phyloP scores from a whole-genome alignment of 2,329 filamentous ascomycete species.

The Diaporthe helianthi region DNA sequence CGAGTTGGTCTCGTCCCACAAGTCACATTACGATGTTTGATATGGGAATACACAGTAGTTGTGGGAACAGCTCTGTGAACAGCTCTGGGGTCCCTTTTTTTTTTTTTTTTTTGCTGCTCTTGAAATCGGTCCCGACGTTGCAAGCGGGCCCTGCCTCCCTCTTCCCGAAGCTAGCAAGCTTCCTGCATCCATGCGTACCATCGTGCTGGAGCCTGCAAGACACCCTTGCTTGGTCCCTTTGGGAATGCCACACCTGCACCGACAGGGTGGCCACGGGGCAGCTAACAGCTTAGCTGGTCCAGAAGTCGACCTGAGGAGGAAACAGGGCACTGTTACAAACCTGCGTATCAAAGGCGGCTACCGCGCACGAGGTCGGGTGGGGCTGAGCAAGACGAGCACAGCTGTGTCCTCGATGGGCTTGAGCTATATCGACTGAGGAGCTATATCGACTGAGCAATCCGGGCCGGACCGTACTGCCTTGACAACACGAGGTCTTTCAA shows the following conservation, averaged over 20 bases:
- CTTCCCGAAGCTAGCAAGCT: constrained; percentile 30
- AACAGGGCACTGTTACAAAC: constrained; percentile 5
- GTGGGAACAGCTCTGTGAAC: no score
- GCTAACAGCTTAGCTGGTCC: not conserved
- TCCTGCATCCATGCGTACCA: constrained; percentile 33
- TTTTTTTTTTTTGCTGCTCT: no score
- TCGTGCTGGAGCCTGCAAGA: constrained; percentile 25
- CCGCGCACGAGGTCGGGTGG: not conserved
- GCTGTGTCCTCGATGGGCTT: not conserved
- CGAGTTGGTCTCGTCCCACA: constrained; percentile 12
- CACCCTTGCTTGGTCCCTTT: constrained; percentile 31
- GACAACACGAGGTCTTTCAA: not conserved
- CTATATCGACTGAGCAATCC: not conserved
- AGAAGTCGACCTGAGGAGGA: constrained; percentile 3
- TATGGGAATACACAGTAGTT: no score
- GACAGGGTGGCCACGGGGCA: not conserved
- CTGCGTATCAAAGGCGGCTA: constrained; percentile 6
- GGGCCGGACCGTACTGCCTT: not conserved
- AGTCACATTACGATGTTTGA: constrained; percentile 24
- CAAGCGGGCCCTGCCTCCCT: constrained; percentile 28
- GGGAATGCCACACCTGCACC: constrained; percentile 34
- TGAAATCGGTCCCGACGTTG: constrained; percentile 20
- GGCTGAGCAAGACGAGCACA: not conserved
- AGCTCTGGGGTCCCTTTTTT: not conserved
- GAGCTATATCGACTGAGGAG: not conserved